Base-by-base conservation (phyloP, 2,329 filamentous ascomycete genomes). In the Verticillium nonalfalfae region DNA sequence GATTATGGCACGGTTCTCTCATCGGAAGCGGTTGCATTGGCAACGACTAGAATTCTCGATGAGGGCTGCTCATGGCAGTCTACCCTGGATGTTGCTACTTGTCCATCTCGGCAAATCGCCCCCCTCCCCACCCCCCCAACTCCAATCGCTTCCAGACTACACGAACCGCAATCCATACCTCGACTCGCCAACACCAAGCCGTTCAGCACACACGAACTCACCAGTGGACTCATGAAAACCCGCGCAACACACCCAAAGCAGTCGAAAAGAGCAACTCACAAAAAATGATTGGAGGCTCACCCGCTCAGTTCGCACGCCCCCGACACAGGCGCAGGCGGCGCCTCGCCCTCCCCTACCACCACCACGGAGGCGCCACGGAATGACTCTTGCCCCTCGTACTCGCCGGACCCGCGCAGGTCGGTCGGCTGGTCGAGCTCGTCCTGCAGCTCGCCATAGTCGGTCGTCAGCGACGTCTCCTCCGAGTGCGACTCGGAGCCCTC, bases 401-500 rank as follows among this genome's bases (percentile, higher is more conserved):
- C 72, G 7, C 75, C 73, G 62, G 67, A 76, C 2, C 77, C 75
- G 9, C 67, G 68, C 56, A 79, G 67, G 55, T 73, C 70, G 4
- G 68, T 64, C 9, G 81, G 80, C 65, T 83, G 79, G 63, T 84
- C 81, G 5, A 83, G 74, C 14, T 70, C 65, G 64, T 81, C 79
- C 67, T 82, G 79, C 7, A 71, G 71, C 15, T 68, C 67, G 50
- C 78, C 72, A 62, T 81, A 83, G 13, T 77, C 76, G 13, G 75
- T 56, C 4, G 26, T 56, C 26, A 33, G 15, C n/a, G 58, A 52
- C 9, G 83, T 83, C 61, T 84, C 81, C 62, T 84, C 84, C 14
- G 81, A 79, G 70, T 83, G 81, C 6, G 75, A 72, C 73, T 88
- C 84, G 34, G 80, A 81, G 10, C 85, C 83, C 67, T 88, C 85